A percentile compares a stretch with the other conserved stretches of the same genome.
These are phyloP conservation scores for Botrytis paeoniae DNA, from an alignment of 2,329 filamentous ascomycete species.

Conservation along the genomic window DNA sequence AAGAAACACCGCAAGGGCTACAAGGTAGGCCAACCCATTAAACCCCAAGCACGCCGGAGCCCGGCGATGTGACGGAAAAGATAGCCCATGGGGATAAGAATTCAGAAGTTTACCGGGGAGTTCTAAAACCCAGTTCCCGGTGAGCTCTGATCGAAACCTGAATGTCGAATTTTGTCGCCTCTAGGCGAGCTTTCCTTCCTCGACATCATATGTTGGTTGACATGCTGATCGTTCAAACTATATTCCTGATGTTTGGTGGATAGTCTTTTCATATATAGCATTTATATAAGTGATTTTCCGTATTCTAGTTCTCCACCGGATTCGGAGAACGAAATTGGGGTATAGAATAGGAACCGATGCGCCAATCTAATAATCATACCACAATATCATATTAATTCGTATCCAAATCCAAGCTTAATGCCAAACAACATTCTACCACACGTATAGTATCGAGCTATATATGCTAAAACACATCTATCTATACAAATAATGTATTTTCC, in stretches of 20 bases:
- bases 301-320: not conserved
- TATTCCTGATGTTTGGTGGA: not conserved
- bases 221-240: no score
- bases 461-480: not conserved
- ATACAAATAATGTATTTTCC: not conserved
- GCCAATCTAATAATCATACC: not conserved
- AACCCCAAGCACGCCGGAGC: not conserved
- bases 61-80: not conserved
- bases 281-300: not conserved
- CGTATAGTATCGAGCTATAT: not conserved
- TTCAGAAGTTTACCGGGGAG: not conserved
- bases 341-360: not conserved
- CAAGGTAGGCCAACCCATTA: not conserved
- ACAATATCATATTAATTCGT: not conserved
- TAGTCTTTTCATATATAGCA: not conserved
- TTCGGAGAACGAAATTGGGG: not conserved
- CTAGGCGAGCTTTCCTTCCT: not conserved
- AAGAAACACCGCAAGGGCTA: not conserved
- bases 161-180: no score
- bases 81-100: not conserved
- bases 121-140: not conserved
- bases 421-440: not conserved
- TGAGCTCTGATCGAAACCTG: not conserved
- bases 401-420: constrained; percentile 4
- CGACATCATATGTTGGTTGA: no score